These are phyloP conservation scores for Penicillium sp. DNA, from an alignment of 2,329 filamentous ascomycete species.

Conservation along the genomic window DNA sequence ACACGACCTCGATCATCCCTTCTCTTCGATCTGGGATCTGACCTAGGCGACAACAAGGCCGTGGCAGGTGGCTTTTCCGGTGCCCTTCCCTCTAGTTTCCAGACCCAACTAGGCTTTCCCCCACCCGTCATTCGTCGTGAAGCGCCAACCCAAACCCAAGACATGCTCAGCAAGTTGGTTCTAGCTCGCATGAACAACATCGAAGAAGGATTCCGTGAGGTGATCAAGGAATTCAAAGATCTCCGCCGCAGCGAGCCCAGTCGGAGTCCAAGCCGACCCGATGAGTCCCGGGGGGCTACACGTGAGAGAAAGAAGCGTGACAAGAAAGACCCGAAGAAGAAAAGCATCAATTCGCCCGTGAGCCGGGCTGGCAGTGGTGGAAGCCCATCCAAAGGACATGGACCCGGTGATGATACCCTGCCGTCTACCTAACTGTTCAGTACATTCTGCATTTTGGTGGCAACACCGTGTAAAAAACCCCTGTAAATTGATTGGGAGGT, in stretches of 20 bases:
- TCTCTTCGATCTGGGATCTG: conserved; percentile 72
- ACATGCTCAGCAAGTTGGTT: conserved; percentile 76
- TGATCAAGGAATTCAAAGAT: conserved; percentile 76
- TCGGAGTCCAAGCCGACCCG: conserved; percentile 30
- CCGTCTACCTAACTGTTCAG: neutral
- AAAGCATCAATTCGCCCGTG: conserved; percentile 12
- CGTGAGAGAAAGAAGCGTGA: conserved; percentile 33
- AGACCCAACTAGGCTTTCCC: conserved; percentile 75
- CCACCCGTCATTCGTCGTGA: conserved; percentile 58
- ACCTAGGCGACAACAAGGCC: conserved; percentile 64
- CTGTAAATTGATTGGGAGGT: neutral
- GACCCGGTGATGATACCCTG: neutral
- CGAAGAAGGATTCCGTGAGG: conserved; percentile 85
- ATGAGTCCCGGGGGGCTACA: conserved; percentile 24
- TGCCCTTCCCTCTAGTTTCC: conserved; percentile 71
- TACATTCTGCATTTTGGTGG: neutral
- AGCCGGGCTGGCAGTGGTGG: conserved; percentile 25
- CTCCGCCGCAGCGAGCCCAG: conserved; percentile 48
- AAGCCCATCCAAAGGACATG: conserved; percentile 1
- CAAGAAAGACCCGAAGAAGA: conserved; percentile 28
- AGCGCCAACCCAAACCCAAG: conserved; percentile 57
- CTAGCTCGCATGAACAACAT: conserved; percentile 88
- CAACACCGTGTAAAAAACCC: neutral
- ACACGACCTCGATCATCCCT: conserved; percentile 60
- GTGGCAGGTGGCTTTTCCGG: conserved; percentile 62